Conservation (phyloP, 495 filamentous ascomycete genomes). For the Extremus antarcticus region DNA sequence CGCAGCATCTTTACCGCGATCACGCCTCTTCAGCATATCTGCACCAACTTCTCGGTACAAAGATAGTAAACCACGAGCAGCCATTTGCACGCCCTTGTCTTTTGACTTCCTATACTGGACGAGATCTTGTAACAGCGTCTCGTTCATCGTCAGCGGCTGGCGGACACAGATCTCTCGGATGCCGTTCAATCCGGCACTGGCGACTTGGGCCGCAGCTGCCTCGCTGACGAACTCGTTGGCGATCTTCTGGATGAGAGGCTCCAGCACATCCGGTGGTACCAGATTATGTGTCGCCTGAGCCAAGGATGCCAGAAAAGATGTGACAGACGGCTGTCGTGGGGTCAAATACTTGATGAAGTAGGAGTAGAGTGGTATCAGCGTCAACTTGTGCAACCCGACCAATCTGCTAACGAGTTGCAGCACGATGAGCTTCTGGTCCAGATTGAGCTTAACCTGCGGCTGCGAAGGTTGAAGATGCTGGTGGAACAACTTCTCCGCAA, state of each 20-base stretch:
- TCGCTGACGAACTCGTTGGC: conserved; percentile 98
- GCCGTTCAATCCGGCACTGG: conserved; percentile 83
- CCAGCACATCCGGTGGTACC: conserved; percentile 85
- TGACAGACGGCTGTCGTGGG: conserved; percentile 84
- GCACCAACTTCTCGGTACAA: conserved; percentile 85
- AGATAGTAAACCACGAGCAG: conserved; percentile 76
- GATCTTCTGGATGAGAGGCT: conserved; percentile 88
- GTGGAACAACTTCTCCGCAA: conserved; percentile 79
- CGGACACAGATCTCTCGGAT: conserved; percentile 88
- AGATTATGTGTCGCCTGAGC: conserved; percentile 85
- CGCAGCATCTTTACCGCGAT: conserved; percentile 85
- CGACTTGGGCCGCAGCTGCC: conserved; percentile 80
- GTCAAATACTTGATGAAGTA: conserved; percentile 77
- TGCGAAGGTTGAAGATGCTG: conserved; percentile 84
- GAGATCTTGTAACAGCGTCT: conserved; percentile 89
- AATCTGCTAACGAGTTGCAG: conserved; percentile 83
- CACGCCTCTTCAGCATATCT: conserved; percentile 78
- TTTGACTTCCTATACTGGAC: conserved; percentile 95
- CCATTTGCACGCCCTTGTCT: conserved; percentile 97
- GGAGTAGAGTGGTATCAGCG: conserved; percentile 73
- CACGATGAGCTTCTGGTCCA: conserved; percentile 84
- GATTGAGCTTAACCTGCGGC: conserved; percentile 55
- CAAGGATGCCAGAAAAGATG: conserved; percentile 83
- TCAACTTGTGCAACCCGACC: conserved; percentile 85
- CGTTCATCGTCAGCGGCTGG: conserved; percentile 89